Evolutionary conservation across 495 filamentous ascomycete species (phyloP).

Genomic region (Xylaria longipes): DNA sequence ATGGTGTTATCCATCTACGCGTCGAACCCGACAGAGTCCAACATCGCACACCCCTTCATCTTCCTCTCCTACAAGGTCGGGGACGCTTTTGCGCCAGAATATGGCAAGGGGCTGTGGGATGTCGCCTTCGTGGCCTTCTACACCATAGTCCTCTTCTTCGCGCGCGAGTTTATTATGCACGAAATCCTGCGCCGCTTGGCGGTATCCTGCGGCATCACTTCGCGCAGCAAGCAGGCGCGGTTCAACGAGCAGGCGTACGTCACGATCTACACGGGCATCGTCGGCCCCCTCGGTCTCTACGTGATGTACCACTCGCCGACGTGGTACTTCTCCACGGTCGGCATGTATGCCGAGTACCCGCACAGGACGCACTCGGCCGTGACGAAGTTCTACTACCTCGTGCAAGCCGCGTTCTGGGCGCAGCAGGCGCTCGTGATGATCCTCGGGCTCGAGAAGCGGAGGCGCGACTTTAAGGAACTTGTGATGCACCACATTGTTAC

Average conservation of each 20-base stretch:
- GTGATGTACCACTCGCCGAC: constrained; percentile 88
- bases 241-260: constrained; percentile 98
- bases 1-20: constrained; percentile 71
- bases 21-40: constrained; percentile 75
- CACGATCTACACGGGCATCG: constrained; percentile 83
- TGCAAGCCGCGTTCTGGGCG: constrained; percentile 93
- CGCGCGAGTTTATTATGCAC: constrained; percentile 96
- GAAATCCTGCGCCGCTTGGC: constrained; percentile 81
- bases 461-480: constrained; percentile 94
- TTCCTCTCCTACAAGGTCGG: constrained; percentile 87
- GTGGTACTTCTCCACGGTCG: constrained; percentile 93
- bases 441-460: constrained; percentile 87
- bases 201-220: constrained; percentile 68
- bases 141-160: constrained; percentile 86
- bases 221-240: constrained; percentile 77
- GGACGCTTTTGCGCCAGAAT: constrained; percentile 62
- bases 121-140: constrained; percentile 90
- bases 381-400: constrained; percentile 95
- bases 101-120: constrained; percentile 86
- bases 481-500: constrained; percentile 93
- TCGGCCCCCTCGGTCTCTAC: constrained; percentile 85
- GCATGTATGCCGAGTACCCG: constrained; percentile 91
- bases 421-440: constrained; percentile 93
- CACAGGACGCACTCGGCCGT: constrained; percentile 78
- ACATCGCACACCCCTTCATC: constrained; percentile 81